Base-by-base conservation (phyloP, 805 yeast genomes). In the Spencermartinsiella europaea region DNA sequence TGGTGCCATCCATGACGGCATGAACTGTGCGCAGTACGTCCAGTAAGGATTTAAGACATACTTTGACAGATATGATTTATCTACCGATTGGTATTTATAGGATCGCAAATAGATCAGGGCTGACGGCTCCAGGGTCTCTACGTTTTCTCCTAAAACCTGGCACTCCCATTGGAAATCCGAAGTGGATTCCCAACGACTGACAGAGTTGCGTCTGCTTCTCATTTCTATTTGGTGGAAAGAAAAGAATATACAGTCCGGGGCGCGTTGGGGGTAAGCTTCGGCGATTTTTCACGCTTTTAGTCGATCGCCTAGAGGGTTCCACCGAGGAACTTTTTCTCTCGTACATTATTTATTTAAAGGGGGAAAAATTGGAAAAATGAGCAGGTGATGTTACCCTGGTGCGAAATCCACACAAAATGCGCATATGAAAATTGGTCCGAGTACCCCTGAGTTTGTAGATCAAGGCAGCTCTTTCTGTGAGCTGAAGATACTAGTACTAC, bases 1-100 rank as follows among this genome's bases (percentile, higher is more conserved):
- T 5, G 99, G 99, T 2, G 98, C 98, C 85, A 93, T 83, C 78
- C 83, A 83, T 50, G 76, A 54, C 2, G 99, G 99, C 73, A 91
- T 87, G 46, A 89, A 73, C 48, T 72, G 67, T 28, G 85, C 95
- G 62, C 87, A 85, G 55, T 74, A 70, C 47, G 76, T 72, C 98
- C 98, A 91, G 73, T 89, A 91, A 45, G 83, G 86, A 63, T 86
- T 87, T 58, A 91, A 74, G 16, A 90, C 68, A 58, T 80, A 80
- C 61, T 81, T 81, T 14, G 97, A 84, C 35, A 84, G 70, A 35
- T 85, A 67, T 2, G 96, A 88, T 52, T 85, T 81, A 60, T 91
- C 99, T 55, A 87, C 95, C 33, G 70, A 55, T 54, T 56, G 47
- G 46, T 61, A 61, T 45, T 57, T 52, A 51, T 61, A 61, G 15